Conservation (phyloP, 2,329 filamentous ascomycete genomes). For the Parasarocladium wereldwijsianum region DNA sequence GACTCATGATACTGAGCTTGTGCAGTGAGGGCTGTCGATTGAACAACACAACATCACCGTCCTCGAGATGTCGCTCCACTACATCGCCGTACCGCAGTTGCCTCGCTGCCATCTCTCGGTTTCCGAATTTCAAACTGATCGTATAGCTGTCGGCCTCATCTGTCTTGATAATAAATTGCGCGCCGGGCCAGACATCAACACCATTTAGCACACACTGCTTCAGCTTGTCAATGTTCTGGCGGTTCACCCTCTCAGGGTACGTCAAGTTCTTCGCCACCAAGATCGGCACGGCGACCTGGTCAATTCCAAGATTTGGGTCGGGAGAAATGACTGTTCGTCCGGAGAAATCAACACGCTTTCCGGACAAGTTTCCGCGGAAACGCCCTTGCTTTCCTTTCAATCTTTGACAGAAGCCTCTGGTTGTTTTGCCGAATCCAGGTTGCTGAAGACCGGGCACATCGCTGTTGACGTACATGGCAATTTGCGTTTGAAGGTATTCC, state of each 20-base stretch:
- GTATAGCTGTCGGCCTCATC: conserved; percentile 50
- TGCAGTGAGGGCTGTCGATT: conserved; percentile 95
- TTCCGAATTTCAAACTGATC: conserved; percentile 61
- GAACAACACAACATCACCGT: conserved; percentile 92
- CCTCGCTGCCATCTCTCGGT: conserved; percentile 55
- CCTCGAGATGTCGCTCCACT: conserved; percentile 87
- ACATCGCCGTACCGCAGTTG: conserved; percentile 70
- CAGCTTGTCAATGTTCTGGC: conserved; percentile 75
- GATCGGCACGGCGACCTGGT: conserved; percentile 82
- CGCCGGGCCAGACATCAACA: conserved; percentile 68
- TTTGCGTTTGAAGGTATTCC: conserved; percentile 91
- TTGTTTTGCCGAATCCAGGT: conserved; percentile 72
- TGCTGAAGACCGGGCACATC: conserved; percentile 88
- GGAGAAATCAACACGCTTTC: conserved; percentile 97
- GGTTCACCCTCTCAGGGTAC: conserved; percentile 78
- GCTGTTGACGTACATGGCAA: conserved; percentile 97
- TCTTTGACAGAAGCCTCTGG: conserved; percentile 86
- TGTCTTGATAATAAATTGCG: conserved; percentile 66
- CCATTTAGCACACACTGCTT: conserved; percentile 62
- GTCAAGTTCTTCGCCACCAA: conserved; percentile 94
- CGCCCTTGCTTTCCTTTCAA: conserved; percentile 95
- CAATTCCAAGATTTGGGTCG: conserved; percentile 84
- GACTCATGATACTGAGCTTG: conserved; percentile 96
- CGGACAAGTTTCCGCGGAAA: conserved; percentile 91
- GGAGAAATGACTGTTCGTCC: conserved; percentile 95